A percentile compares a stretch with the other conserved stretches of the same genome.
Evolutionary conservation across 2,329 filamentous ascomycete genomes (phyloP).

Genomic region (Stagonosporopsis rhizophila): DNA sequence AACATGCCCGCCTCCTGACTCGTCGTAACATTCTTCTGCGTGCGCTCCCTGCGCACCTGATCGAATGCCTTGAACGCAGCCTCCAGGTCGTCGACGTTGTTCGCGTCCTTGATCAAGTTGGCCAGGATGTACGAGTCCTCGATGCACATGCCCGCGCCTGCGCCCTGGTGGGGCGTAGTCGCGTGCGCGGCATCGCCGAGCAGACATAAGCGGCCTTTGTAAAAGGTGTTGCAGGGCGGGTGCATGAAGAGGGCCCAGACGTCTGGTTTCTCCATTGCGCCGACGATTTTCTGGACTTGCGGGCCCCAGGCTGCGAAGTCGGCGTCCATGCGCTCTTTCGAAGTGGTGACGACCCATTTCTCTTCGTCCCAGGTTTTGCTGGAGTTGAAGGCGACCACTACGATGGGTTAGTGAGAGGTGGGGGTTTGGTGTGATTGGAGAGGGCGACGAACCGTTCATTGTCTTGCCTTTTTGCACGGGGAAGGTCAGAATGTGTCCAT

Average conservation of each 20-base stretch:
- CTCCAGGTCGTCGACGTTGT: slow-evolving; percentile 39
- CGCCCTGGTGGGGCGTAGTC: slow-evolving; percentile 61
- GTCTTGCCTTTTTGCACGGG: slow-evolving; percentile 65
- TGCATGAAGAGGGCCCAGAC: slow-evolving; percentile 67
- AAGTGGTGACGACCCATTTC: slow-evolving; percentile 44
- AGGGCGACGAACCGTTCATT: slow-evolving; percentile 58
- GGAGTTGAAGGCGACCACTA: slow-evolving; percentile 47
- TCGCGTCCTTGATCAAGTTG: slow-evolving; percentile 38
- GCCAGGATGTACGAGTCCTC: slow-evolving; percentile 58
- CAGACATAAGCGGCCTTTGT: slow-evolving; percentile 55
- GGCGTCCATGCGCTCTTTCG: slow-evolving; percentile 43
- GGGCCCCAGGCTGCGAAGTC: slow-evolving; percentile 42
- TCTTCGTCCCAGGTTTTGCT: slow-evolving; percentile 42
- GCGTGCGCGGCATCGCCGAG: slow-evolving; percentile 67
- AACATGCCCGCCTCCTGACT: slow-evolving; percentile 45
- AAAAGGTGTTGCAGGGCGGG: slow-evolving; percentile 56
- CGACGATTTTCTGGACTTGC: slow-evolving; percentile 40
- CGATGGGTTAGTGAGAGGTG: slow-evolving; percentile 11
- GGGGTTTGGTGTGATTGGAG: too few relatives aligned
- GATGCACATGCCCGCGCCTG: slow-evolving; percentile 64
- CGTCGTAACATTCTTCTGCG: slow-evolving; percentile 38
- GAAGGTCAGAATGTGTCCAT: slow-evolving; percentile 68
- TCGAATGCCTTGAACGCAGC: slow-evolving; percentile 44
- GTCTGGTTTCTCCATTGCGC: slow-evolving; percentile 58
- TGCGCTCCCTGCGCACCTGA: slow-evolving; percentile 36